Base-by-base conservation (phyloP, 306 rosid genomes). In the Fagus sylvatica region DNA sequence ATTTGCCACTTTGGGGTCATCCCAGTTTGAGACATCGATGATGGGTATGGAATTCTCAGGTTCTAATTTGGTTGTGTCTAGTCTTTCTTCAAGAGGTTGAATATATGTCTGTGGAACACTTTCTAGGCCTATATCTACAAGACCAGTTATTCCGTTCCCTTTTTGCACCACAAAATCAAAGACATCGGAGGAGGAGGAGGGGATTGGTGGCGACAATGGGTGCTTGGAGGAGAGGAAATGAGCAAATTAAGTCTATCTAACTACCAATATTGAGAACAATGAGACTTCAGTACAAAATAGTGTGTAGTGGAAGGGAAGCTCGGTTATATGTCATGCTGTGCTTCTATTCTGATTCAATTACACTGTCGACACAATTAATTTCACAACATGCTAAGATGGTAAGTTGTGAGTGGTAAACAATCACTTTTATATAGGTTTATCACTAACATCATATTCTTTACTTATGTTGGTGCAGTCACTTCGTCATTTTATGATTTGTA, bases 141-240 rank as follows among this genome's bases (percentile, higher is more conserved):
- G 84, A 48, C 87, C 87, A 70, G 75, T 86, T 15, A 86, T 81
- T 60, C 85, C 87, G 51, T 86, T 81, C 33, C 74, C 78, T 81
- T 73, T 74, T n/a, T 78, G 79, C 65, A 81, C 84, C 17, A 86
- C 56, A 55, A 81, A 86, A 62, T 83, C 78, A 46, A 75, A 49
- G 71, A 86, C 74, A 54, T 83, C 37, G 55, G 81, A 28, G 75
- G 76, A 80, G 7, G 53, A 36, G 70, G 87, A 76, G 48, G 4
- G 32, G n/a, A 56, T 76, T 51, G 59, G 7, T 6, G 15, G 22
- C 6, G 85, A 82, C 51, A 71, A 30, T 39, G 56, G 51, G 51
- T 10, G 17, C 16, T 3, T 7, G 75, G 30, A n/a, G 34, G 53
- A 51, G 41, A 17, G 32, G 37, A 7, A 11, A 10, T 37, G 7